phyloP scores from a whole-genome alignment of 306 rosid species.

The Rosa multiflora region DNA sequence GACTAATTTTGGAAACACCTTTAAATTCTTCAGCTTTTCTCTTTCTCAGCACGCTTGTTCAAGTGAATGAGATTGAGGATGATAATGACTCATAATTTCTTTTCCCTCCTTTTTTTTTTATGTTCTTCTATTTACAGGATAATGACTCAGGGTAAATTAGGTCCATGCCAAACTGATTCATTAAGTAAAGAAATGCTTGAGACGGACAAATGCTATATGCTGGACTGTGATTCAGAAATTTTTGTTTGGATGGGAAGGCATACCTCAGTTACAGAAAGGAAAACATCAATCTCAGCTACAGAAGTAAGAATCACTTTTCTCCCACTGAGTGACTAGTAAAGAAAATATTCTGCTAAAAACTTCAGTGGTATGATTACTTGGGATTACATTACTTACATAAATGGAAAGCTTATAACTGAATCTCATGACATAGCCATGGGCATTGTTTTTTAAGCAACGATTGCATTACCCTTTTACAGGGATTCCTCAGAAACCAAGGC shows the following conservation, averaged over 20 bases:
- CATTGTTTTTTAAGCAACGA: conserved; percentile 23
- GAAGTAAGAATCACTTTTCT: conserved; percentile 61
- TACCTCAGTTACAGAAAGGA: conserved; percentile 74
- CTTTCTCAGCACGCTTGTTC: conserved; percentile 5
- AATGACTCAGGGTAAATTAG: conserved; percentile 71
- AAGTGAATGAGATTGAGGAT: conserved; percentile 6
- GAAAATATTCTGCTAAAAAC: background rate
- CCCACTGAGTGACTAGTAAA: background rate
- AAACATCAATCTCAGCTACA: conserved; percentile 64
- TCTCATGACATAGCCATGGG: background rate
- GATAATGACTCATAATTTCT: background rate
- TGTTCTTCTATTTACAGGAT: conserved; percentile 56
- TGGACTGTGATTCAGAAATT: conserved; percentile 77
- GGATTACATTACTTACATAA: background rate
- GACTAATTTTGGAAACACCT: background rate
- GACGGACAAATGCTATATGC: conserved; percentile 85
- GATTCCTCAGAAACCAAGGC: conserved; percentile 71
- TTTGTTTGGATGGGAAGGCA: conserved; percentile 96
- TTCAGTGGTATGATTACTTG: background rate
- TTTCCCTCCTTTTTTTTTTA: background rate
- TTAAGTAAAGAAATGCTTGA: conserved; percentile 69
- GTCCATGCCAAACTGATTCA: conserved; percentile 46
- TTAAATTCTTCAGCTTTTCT: conserved; percentile 9
- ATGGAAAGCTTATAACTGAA: background rate
- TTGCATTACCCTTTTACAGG: conserved; percentile 47